A percentile compares a stretch with the other conserved stretches of the same genome.
These are phyloP conservation scores for Diaporthe aspalathi DNA, from an alignment of 2,329 filamentous ascomycete species.

Conservation along the genomic window DNA sequence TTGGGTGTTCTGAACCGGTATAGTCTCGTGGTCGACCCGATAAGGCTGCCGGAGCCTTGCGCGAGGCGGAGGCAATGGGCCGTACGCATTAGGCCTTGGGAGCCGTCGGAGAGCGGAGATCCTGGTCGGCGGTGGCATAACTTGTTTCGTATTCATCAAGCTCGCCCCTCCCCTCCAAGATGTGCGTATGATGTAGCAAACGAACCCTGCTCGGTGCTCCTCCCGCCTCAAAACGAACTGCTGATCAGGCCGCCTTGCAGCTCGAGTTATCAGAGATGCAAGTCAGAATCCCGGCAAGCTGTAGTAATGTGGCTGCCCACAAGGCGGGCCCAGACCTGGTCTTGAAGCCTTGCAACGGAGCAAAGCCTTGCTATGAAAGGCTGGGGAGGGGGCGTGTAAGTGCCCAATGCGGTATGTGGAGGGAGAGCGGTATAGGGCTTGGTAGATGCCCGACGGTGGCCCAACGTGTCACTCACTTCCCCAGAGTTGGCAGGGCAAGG, in stretches of 20 bases:
- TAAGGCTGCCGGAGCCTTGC: slow-evolving; percentile 25
- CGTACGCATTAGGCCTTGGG: slow-evolving; percentile 17
- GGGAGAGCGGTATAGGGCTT: slow-evolving; percentile 7
- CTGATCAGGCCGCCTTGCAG: slow-evolving; percentile 30
- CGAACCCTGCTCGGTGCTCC: slow-evolving; percentile 23
- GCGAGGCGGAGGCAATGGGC: background rate
- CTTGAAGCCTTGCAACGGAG: slow-evolving; percentile 9
- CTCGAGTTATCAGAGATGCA: background rate
- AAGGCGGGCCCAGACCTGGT: background rate
- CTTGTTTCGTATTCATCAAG: slow-evolving; percentile 25
- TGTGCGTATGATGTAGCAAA: slow-evolving; percentile 18
- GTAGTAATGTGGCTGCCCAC: background rate
- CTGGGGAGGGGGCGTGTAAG: slow-evolving; percentile 17
- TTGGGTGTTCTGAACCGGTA: background rate
- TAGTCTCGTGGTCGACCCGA: background rate
- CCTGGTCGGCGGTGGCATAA: slow-evolving; percentile 15
- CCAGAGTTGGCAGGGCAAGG: background rate
- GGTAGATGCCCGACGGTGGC: slow-evolving; percentile 29
- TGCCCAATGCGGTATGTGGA: slow-evolving; percentile 22
- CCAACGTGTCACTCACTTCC: slow-evolving; percentile 11
- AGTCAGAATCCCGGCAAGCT: slow-evolving; percentile 18
- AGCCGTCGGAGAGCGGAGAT: slow-evolving; percentile 16
- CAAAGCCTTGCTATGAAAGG: slow-evolving; percentile 19
- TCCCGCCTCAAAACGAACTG: slow-evolving; percentile 13
- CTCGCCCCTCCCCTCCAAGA: slow-evolving; percentile 2